A percentile compares a stretch with the other conserved stretches of the same genome.
These are phyloP conservation scores for Margaritispora aquatica DNA, from an alignment of 495 filamentous ascomycete species.

Conservation along the genomic window DNA sequence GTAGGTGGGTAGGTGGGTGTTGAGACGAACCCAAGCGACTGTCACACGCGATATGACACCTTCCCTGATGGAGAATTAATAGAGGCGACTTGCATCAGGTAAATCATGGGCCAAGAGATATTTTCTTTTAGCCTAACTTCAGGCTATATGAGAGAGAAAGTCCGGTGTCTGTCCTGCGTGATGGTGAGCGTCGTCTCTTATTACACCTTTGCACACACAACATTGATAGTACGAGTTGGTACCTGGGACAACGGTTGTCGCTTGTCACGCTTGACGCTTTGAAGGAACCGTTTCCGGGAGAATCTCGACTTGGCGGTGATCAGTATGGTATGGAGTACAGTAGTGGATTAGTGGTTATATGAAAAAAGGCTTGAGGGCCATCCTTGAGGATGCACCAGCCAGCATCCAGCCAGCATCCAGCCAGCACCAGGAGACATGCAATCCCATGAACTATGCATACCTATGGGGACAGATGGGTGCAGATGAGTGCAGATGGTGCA, in stretches of 20 bases:
- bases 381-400: neutral
- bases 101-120: neutral
- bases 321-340: neutral
- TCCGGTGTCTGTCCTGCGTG: neutral
- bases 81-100: neutral
- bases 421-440: no score
- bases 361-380: neutral
- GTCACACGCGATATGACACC: neutral
- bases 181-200: neutral
- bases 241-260: neutral
- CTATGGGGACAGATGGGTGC: no score
- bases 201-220: no score
- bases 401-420: no score
- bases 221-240: neutral
- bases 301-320: neutral
- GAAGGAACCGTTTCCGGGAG: neutral
- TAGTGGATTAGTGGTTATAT: no score
- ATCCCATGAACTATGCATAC: no score
- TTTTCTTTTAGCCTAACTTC: neutral
- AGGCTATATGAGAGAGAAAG: neutral
- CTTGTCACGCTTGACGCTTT: no score
- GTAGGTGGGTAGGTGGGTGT: no score
- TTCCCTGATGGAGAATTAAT: slow-evolving; percentile 8
- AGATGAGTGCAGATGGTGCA: no score
- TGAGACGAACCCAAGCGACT: neutral